Evolutionary conservation across 2,329 filamentous ascomycete species (phyloP).

Genomic region (Monosporascus cannonballus): DNA sequence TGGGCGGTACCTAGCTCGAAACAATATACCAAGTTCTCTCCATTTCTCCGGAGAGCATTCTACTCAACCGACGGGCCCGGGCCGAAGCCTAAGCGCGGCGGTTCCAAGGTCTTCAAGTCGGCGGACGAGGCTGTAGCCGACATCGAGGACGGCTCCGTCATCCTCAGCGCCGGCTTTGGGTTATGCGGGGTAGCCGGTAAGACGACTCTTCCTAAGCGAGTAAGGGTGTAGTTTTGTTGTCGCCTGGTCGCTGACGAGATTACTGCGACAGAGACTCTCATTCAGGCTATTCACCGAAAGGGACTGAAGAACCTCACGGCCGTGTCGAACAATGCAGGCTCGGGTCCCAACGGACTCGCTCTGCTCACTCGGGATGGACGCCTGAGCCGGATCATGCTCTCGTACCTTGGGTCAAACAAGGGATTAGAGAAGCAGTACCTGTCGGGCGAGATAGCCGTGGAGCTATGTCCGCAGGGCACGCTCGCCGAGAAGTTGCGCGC

Average conservation of each 20-base stretch:
- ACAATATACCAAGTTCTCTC: slow-evolving; percentile 12
- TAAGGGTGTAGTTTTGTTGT: neutral
- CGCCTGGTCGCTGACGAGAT: slow-evolving; percentile 1
- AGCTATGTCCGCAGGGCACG: slow-evolving; percentile 72
- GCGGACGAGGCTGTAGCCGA: slow-evolving; percentile 67
- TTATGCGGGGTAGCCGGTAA: slow-evolving; percentile 68
- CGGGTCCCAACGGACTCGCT: slow-evolving; percentile 62
- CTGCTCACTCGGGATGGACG: slow-evolving; percentile 64
- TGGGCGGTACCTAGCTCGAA: slow-evolving; percentile 15
- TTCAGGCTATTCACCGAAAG: slow-evolving; percentile 57
- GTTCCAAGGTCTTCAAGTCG: slow-evolving; percentile 43
- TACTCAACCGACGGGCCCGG: slow-evolving; percentile 17
- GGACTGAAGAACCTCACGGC: slow-evolving; percentile 61
- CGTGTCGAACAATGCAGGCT: slow-evolving; percentile 76
- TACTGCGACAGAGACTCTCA: slow-evolving; percentile 55
- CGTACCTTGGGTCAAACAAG: slow-evolving; percentile 74
- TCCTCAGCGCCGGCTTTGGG: slow-evolving; percentile 77
- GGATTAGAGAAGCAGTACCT: slow-evolving; percentile 68
- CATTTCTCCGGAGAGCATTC: slow-evolving; percentile 9
- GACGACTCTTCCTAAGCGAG: slow-evolving; percentile 6
- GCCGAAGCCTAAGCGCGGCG: slow-evolving; percentile 20
- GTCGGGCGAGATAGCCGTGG: slow-evolving; percentile 66
- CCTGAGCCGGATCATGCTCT: slow-evolving; percentile 65
- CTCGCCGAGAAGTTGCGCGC: slow-evolving; percentile 67
- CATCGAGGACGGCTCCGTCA: slow-evolving; percentile 61